These are phyloP conservation scores for Phylloporus sp. DNA, from an alignment of 768 basidiomycete genomes.

Conservation along the genomic window DNA sequence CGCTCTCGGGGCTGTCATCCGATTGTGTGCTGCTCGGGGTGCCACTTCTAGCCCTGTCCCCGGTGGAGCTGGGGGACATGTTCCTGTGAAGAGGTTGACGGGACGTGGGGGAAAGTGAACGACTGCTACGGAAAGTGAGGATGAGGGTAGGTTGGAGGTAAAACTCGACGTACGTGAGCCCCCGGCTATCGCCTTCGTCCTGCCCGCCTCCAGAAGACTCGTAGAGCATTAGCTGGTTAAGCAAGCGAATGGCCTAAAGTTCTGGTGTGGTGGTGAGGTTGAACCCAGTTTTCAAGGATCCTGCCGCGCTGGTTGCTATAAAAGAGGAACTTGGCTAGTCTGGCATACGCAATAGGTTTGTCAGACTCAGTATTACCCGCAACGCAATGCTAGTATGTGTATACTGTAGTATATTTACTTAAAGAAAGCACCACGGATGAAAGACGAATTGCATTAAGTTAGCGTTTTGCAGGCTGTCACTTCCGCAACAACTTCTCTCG, in stretches of 20 bases:
- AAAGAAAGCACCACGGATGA: constrained; percentile 14
- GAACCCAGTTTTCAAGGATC: background rate
- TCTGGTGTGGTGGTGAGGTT: background rate
- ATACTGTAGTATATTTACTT: too few relatives aligned
- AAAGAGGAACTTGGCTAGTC: background rate
- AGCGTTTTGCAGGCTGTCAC: constrained; percentile 25
- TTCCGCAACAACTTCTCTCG: constrained; percentile 75
- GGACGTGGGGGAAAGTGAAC: constrained; percentile 43
- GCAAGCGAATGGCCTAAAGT: background rate
- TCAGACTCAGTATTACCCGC: background rate
- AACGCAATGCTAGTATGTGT: background rate
- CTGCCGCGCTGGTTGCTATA: background rate
- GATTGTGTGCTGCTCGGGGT: constrained; percentile 57
- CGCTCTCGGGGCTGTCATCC: constrained; percentile 37
- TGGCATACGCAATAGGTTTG: background rate
- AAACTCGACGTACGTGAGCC: constrained; percentile 32
- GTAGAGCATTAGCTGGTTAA: constrained; percentile 8
- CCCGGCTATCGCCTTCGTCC: constrained; percentile 32
- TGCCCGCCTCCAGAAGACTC: constrained; percentile 16
- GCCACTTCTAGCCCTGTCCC: constrained; percentile 50
- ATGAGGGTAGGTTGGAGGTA: constrained; percentile 37
- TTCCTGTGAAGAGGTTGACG: constrained; percentile 43
- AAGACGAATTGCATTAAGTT: background rate
- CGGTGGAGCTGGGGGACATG: constrained; percentile 48
- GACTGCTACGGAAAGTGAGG: constrained; percentile 34